Evolutionary conservation across 768 basidiomycete species (phyloP), one percentile per base, ranked within the genome.

Genomic region (Kwoniella heveanensis): DNA sequence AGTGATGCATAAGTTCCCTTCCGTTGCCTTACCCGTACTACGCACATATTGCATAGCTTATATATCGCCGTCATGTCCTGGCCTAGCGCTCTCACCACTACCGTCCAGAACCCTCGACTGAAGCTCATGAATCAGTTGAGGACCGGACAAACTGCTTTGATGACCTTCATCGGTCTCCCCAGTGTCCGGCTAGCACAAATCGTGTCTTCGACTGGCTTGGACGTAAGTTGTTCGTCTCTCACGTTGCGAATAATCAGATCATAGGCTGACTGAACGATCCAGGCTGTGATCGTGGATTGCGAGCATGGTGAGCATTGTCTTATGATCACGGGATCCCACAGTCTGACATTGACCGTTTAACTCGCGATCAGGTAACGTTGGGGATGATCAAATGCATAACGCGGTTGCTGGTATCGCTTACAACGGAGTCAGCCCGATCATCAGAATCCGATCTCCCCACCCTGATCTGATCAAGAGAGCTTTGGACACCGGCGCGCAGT

Each of bases 401-500:
- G 53, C 63, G 21, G 78, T 79, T 22, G 27, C 57, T 15, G 74
- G 69, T 25, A 73, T 77, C 48, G 54, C 76, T 1, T 67, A 65
- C 19, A 36, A 61, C 15, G 66, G 67, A 21, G 65, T 71, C 50
- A 61, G 59, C 1, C 78, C 78, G 1, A 58, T 77, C 54, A 68
- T 79, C 50, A 59, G 78, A 22, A 61, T 79, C 22, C 62, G 73
- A 21, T 73, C 63, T n/a, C 59, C 67, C 1, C 29, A 26, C 0
- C 49, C 65, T 1, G 71, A 68, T 37, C 36, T 73, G 8, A 57
- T 79, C 62, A 79, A 79, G 66, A 62, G 78, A 25, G 78, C 78
- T 29, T 50, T 79, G 10, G 78, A 79, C 39, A 73, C 74, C 17
- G 78, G 78, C 15, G 76, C 76, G n/a, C 76, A 76, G 76, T 79